These are phyloP conservation scores for Geranium rotundifolium DNA, from an alignment of 345 rosid species.

Conservation along the genomic window DNA sequence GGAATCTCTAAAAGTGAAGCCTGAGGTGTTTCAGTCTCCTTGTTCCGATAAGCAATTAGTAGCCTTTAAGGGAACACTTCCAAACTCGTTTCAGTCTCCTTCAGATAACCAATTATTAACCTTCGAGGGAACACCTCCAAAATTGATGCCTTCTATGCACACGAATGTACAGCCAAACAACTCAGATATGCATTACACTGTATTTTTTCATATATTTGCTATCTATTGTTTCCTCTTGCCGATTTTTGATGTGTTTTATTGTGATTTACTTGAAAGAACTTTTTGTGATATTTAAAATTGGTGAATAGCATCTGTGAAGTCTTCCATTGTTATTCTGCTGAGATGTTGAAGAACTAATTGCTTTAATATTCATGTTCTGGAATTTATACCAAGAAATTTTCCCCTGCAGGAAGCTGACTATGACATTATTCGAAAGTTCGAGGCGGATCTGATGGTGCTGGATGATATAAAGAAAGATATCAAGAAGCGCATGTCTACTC, in stretches of 20 bases:
- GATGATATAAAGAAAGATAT: not conserved
- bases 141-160: not conserved
- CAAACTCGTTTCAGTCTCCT: conserved; percentile 4
- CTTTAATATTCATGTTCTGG: not conserved
- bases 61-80: conserved; percentile 1
- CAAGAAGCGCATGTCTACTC: not conserved
- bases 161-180: not conserved
- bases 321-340: too few relatives aligned
- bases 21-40: conserved; percentile 9
- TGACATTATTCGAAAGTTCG: not conserved
- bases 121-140: not conserved
- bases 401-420: not conserved
- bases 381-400: not conserved
- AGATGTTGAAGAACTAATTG: too few relatives aligned
- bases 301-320: too few relatives aligned
- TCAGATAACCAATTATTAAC: conserved; percentile 11
- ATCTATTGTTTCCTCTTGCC: not conserved
- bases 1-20: conserved; percentile 6
- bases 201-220: not conserved
- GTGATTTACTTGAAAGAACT: not conserved
- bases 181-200: not conserved
- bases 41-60: conserved; percentile 10
- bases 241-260: not conserved
- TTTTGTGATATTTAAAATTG: too few relatives aligned
- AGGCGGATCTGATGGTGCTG: not conserved